phyloP scores from a whole-genome alignment of 441 rosid species.

The Kokia cookei region DNA sequence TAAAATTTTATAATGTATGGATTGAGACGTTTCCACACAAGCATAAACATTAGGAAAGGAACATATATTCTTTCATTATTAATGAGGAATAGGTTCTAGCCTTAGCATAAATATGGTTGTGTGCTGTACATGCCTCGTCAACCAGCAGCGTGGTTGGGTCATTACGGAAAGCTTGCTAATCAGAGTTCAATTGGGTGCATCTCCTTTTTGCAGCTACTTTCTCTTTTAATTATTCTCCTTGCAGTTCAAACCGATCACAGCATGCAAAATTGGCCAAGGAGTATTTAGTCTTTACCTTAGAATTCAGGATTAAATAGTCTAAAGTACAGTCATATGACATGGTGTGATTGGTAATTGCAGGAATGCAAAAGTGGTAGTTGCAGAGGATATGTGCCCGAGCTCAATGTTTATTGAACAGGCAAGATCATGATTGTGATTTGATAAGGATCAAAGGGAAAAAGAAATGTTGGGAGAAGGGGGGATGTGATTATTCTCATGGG shows the following conservation, averaged over 20 bases:
- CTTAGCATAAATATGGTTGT: neutral
- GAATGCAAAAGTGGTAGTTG: conserved; percentile 45
- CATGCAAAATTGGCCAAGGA: conserved; percentile 26
- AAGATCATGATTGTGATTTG: conserved; percentile 39
- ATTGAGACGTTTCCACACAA: neutral
- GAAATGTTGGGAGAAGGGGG: conserved; percentile 2
- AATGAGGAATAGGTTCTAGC: neutral
- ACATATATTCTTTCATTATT: neutral
- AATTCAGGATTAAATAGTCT: conserved; percentile 33
- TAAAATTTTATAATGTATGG: neutral
- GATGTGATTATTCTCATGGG: neutral
- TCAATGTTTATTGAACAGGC: conserved; percentile 64
- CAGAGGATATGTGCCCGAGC: conserved; percentile 51
- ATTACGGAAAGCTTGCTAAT: conserved; percentile 2
- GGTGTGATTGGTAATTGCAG: conserved; percentile 79
- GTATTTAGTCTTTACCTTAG: conserved; percentile 30
- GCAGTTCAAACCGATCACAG: conserved; percentile 35
- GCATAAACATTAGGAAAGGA: neutral
- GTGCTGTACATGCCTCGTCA: neutral
- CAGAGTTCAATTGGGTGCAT: conserved; percentile 20
- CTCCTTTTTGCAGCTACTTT: conserved; percentile 27
- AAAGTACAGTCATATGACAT: conserved; percentile 42
- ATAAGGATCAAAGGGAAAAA: conserved; percentile 10
- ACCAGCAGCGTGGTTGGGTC: neutral
- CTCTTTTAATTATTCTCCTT: conserved; percentile 2